Evolutionary conservation across 2,329 filamentous ascomycete species (phyloP).

Genomic region (Colletotrichum siamense): DNA sequence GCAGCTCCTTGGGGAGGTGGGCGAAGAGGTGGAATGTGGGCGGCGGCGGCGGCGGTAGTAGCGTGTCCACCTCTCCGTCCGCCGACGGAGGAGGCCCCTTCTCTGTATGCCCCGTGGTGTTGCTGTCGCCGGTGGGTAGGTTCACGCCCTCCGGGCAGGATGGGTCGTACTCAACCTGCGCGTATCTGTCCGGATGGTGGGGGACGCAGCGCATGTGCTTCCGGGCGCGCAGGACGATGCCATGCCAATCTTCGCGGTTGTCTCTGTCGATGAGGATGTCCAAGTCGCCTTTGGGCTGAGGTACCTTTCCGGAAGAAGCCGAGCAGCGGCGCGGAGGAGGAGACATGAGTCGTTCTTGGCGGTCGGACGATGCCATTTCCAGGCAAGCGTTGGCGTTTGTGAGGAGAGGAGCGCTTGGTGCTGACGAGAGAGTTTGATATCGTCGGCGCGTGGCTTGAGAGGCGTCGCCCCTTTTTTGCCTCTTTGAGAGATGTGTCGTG

Average conservation of each 20-base stretch:
- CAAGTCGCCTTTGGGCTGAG: neutral
- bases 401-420: neutral
- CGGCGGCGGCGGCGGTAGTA: neutral
- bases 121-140: neutral
- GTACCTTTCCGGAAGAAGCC: neutral
- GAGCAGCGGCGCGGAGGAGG: neutral
- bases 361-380: neutral
- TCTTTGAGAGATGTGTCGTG: neutral
- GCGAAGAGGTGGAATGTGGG: neutral
- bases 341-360: neutral
- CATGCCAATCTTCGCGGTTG: neutral
- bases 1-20: neutral
- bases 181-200: neutral
- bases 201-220: neutral
- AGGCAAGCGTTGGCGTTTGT: neutral
- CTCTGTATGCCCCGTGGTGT: neutral
- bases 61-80: neutral
- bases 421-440: neutral
- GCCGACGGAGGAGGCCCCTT: neutral
- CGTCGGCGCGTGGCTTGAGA: neutral
- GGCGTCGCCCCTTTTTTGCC: neutral
- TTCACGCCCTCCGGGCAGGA: neutral
- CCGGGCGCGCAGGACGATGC: neutral
- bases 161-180: neutral
- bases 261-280: neutral